A percentile compares a stretch with the other conserved stretches of the same genome.
phyloP scores from a whole-genome alignment of 2,329 filamentous ascomycete genomes.

The Botrytis galanthina region DNA sequence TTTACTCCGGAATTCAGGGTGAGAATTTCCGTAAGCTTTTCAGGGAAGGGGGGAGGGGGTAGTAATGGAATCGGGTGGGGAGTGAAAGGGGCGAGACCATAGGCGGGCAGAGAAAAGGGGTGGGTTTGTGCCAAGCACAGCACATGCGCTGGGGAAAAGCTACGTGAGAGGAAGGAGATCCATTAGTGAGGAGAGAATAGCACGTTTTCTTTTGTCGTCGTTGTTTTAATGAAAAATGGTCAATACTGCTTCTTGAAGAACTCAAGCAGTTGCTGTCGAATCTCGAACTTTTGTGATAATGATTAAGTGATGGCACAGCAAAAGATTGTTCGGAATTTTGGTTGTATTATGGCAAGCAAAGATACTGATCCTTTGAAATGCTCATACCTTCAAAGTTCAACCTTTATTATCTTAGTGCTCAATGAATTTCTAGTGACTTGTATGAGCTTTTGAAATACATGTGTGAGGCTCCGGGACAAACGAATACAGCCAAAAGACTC shows the following conservation, averaged over 20 bases:
- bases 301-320: not conserved
- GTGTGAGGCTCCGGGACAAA: not conserved
- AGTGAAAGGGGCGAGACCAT: not conserved
- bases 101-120: not conserved
- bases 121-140: not conserved
- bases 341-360: not conserved
- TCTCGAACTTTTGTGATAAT: not conserved
- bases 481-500: not conserved
- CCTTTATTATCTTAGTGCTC: not conserved
- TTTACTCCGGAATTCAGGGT: too few relatives aligned
- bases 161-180: not conserved
- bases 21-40: not conserved
- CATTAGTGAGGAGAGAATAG: not conserved
- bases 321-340: not conserved
- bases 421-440: not conserved
- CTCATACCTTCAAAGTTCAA: not conserved
- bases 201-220: not conserved
- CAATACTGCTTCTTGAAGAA: not conserved
- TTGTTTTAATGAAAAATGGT: not conserved
- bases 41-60: fast-evolving
- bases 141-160: not conserved
- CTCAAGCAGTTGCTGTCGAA: not conserved
- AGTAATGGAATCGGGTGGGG: not conserved
- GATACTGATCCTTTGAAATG: not conserved
- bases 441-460: not conserved